phyloP scores from a whole-genome alignment of 2,329 filamentous ascomycete species.

The Aspergillus sp. region DNA sequence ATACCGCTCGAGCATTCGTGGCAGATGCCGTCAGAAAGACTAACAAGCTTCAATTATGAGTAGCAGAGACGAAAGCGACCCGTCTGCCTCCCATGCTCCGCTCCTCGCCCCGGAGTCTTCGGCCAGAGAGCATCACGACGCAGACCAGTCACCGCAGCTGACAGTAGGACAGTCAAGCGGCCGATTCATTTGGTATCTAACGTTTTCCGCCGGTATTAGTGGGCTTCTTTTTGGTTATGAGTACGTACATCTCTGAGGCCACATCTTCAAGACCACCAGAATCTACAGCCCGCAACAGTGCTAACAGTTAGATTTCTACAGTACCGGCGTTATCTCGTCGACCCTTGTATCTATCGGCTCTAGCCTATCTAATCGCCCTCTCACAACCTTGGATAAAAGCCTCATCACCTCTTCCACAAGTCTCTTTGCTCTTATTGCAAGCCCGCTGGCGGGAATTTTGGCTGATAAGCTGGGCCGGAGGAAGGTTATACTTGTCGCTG shows the following conservation, averaged over 20 bases:
- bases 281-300: neutral
- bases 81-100: slow-evolving; percentile 27
- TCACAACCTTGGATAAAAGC: slow-evolving; percentile 58
- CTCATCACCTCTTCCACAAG: slow-evolving; percentile 60
- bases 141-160: slow-evolving; percentile 11
- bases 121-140: slow-evolving; percentile 10
- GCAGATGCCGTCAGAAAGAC: slow-evolving; percentile 11
- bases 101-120: slow-evolving; percentile 26
- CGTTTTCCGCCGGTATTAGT: slow-evolving; percentile 57
- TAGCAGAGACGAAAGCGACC: slow-evolving; percentile 22
- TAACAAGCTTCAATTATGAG: slow-evolving; percentile 24
- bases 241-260: slow-evolving; percentile 31
- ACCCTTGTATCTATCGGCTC: slow-evolving; percentile 57
- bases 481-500: slow-evolving; percentile 48
- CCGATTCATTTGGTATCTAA: slow-evolving; percentile 56
- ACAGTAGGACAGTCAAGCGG: slow-evolving; percentile 27
- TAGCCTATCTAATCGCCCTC: slow-evolving; percentile 50
- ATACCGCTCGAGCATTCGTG: neutral
- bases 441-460: slow-evolving; percentile 54
- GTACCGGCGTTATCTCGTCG: slow-evolving; percentile 62
- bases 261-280: neutral
- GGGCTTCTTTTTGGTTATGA: slow-evolving; percentile 64
- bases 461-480: slow-evolving; percentile 51
- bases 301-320: slow-evolving; percentile 27
- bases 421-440: slow-evolving; percentile 57